These are phyloP conservation scores for Circinella minor DNA, from an alignment of 371 early-diverging fungal species.

Conservation along the genomic window DNA sequence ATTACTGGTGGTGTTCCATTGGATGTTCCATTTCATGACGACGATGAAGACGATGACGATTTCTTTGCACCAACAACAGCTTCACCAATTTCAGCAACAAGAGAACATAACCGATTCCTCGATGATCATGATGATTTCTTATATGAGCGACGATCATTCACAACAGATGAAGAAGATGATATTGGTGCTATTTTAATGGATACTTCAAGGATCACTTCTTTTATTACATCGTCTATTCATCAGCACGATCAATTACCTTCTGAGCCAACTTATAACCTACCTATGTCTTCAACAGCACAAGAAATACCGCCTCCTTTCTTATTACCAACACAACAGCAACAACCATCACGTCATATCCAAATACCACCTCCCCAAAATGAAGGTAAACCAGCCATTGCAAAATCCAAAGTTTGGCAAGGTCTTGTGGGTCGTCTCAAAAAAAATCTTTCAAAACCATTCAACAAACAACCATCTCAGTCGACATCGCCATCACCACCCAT, in stretches of 20 bases:
- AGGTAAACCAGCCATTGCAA: slow-evolving; percentile 9
- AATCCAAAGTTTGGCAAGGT: slow-evolving; percentile 12
- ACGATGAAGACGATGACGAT: background rate
- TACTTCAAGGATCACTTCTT: slow-evolving; percentile 12
- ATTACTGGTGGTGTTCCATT: too few species aligned
- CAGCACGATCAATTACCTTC: slow-evolving; percentile 1
- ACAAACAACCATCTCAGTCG: background rate
- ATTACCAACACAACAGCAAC: background rate
- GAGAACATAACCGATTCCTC: background rate
- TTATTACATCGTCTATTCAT: slow-evolving; percentile 10
- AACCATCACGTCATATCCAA: background rate
- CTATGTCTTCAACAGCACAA: background rate
- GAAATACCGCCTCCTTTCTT: background rate
- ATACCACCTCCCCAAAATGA: background rate
- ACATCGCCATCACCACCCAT: background rate
- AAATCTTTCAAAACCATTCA: slow-evolving; percentile 7
- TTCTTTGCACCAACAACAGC: background rate
- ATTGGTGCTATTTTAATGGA: background rate
- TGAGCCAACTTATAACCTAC: background rate
- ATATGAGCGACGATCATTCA: background rate
- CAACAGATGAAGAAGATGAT: slow-evolving; percentile 1
- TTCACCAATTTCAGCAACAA: background rate
- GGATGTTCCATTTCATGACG: background rate
- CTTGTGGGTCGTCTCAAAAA: slow-evolving; percentile 9
- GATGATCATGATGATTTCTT: slow-evolving; percentile 2